phyloP scores from a whole-genome alignment of 352 stramenopile genomes.

The Globisporangium middletonii region DNA sequence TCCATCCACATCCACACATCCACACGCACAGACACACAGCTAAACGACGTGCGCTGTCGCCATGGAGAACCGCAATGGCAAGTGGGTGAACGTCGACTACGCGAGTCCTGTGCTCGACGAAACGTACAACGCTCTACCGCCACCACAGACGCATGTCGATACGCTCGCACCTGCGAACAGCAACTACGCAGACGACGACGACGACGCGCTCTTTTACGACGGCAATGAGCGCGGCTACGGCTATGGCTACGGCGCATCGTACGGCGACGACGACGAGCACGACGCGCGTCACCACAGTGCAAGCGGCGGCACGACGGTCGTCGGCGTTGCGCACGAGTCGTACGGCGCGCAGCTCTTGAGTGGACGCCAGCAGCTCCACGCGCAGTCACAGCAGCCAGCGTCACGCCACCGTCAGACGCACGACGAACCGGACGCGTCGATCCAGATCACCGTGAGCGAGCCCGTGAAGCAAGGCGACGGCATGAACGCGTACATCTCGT shows the following conservation, averaged over 20 bases:
- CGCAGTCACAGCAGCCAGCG: too few relatives aligned
- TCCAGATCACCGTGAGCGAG: constrained; percentile 90
- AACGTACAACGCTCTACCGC: constrained; percentile 7
- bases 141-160: constrained; percentile 5
- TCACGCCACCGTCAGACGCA: constrained; percentile 3
- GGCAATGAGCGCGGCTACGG: constrained; percentile 15
- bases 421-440: constrained; percentile 19
- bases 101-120: constrained; percentile 60
- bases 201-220: constrained; percentile 15
- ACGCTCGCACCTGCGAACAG: background rate
- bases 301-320: background rate
- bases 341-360: constrained; percentile 14
- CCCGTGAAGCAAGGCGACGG: constrained; percentile 95
- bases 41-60: background rate
- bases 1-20: background rate
- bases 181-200: constrained; percentile 6
- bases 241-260: constrained; percentile 6
- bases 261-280: background rate
- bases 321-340: constrained; percentile 12
- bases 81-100: constrained; percentile 88
- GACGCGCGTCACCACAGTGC: background rate
- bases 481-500: constrained; percentile 97
- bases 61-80: constrained; percentile 65
- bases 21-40: background rate
- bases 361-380: constrained; percentile 2